These are phyloP conservation scores for Craspedostauros australis DNA, from an alignment of 108 stramenopile species.

Conservation along the genomic window DNA sequence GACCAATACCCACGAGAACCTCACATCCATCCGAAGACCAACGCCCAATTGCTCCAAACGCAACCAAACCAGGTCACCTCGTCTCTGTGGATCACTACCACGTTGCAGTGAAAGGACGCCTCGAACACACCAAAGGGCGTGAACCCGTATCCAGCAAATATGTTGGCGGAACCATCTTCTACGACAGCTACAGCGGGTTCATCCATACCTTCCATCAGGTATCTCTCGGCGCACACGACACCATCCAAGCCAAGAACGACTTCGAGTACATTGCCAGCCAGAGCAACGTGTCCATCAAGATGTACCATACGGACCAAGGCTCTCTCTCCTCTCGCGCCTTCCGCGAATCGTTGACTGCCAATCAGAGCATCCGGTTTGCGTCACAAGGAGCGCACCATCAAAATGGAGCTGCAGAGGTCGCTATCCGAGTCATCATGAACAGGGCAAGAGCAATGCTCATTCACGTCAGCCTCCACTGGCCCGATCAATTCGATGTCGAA, in stretches of 20 bases:
- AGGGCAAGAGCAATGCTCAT: constrained; percentile 37
- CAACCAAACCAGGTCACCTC: constrained; percentile 22
- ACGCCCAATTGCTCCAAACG: background rate
- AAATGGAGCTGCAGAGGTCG: constrained; percentile 47
- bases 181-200: constrained; percentile 27
- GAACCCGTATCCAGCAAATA: constrained; percentile 13
- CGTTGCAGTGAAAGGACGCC: constrained; percentile 25
- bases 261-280: constrained; percentile 8
- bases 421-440: constrained; percentile 23
- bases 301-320: constrained; percentile 29
- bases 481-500: constrained; percentile 6
- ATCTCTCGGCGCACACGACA: constrained; percentile 12
- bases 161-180: constrained; percentile 34
- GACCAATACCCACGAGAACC: no score
- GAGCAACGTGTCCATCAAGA: constrained; percentile 17
- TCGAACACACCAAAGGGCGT: constrained; percentile 21
- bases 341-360: background rate
- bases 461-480: constrained; percentile 37
- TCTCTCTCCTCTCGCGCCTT: constrained; percentile 15
- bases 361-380: constrained; percentile 19
- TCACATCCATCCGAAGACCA: background rate
- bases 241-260: constrained; percentile 9
- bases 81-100: constrained; percentile 38
- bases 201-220: constrained; percentile 16
- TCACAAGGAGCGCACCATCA: constrained; percentile 55